Evolutionary conservation across 305 asterid species (phyloP).

Genomic region (Fraxinus floribunda): DNA sequence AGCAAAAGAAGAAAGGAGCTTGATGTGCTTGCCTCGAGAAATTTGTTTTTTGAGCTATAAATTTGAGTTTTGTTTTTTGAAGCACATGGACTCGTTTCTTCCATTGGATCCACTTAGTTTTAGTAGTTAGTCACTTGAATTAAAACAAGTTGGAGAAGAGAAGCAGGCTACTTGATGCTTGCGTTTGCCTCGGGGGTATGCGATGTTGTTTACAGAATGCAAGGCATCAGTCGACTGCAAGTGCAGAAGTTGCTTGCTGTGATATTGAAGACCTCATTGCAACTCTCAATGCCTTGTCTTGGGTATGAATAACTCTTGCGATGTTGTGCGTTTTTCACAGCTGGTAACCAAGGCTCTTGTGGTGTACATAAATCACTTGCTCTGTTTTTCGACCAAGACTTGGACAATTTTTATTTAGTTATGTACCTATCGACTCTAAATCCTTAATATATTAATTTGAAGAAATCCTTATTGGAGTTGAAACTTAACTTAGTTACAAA

Average conservation of each 20-base stretch:
- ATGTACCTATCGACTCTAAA: background rate
- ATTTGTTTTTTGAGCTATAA: background rate
- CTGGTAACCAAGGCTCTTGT: background rate
- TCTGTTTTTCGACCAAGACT: background rate
- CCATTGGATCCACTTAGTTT: background rate
- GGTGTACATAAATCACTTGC: background rate
- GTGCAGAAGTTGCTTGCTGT: background rate
- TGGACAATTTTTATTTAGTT: background rate
- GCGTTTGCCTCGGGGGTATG: background rate
- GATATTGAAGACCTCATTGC: background rate
- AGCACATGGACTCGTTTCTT: background rate
- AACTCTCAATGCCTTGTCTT: background rate
- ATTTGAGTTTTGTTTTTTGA: background rate
- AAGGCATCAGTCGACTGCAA: background rate
- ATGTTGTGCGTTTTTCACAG: background rate
- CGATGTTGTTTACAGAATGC: background rate
- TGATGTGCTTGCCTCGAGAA: constrained; percentile 22
- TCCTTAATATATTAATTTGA: background rate
- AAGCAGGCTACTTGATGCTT: background rate
- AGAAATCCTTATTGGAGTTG: background rate
- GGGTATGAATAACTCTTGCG: background rate
- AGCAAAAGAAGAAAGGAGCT: constrained; percentile 59
- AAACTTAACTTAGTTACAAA: background rate
- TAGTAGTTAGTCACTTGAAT: background rate
- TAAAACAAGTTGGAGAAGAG: background rate